A percentile compares a stretch with the other conserved stretches of the same genome.
These are phyloP conservation scores for Cordyceps cicadae DNA, from an alignment of 2,329 filamentous ascomycete species.

Conservation along the genomic window DNA sequence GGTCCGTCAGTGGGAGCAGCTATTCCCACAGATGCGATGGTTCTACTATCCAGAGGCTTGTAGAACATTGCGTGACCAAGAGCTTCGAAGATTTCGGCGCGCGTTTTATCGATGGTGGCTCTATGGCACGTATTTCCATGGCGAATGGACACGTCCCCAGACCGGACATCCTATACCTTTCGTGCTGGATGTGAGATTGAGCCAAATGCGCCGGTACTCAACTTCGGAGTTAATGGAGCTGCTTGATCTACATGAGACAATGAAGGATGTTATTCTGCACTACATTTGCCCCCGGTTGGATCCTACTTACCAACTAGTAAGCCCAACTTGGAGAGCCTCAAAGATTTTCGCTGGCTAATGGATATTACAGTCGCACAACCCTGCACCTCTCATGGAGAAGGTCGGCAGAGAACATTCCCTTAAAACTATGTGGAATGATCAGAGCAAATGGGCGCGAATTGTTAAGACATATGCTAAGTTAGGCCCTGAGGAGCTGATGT, in stretches of 20 bases:
- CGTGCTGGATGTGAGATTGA: conserved; percentile 33
- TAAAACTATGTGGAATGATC: conserved; percentile 27
- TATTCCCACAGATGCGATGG: conserved; percentile 38
- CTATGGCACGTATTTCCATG: conserved; percentile 45
- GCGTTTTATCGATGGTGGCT: conserved; percentile 49
- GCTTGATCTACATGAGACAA: conserved; percentile 36
- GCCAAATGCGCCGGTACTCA: conserved; percentile 35
- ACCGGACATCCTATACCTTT: conserved; percentile 30
- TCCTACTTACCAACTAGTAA: conserved; percentile 27
- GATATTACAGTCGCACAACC: conserved; percentile 13
- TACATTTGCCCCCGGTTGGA: conserved; percentile 40
- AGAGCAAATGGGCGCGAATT: conserved; percentile 30
- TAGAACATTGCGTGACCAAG: conserved; percentile 33
- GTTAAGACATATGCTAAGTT: conserved; percentile 42
- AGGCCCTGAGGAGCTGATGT: conserved; percentile 39
- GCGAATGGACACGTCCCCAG: conserved; percentile 30
- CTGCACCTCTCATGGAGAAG: conserved; percentile 17
- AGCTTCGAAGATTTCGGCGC: conserved; percentile 39
- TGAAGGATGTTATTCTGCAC: conserved; percentile 35
- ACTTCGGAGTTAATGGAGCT: conserved; percentile 37
- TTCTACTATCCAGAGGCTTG: conserved; percentile 37
- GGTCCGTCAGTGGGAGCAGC: conserved; percentile 30
- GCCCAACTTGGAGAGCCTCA: conserved; percentile 12
- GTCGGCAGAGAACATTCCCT: conserved; percentile 24
- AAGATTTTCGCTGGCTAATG: neutral